Percentiles rank a stretch among this genome's conserved stretches.
phyloP scores from a whole-genome alignment of 257 asterid species.

The Salvia hispanica region DNA sequence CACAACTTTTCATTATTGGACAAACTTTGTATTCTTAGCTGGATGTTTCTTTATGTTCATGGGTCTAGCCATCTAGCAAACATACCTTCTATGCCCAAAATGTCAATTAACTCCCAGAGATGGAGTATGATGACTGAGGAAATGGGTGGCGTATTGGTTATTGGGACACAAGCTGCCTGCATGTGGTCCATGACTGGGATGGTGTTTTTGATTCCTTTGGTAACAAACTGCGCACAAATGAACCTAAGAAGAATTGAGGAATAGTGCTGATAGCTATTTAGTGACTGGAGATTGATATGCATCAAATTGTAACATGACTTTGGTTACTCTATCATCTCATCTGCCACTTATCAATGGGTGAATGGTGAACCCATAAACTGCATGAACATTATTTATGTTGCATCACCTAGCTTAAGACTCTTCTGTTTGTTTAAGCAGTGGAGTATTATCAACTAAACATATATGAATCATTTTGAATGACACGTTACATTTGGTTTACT shows the following conservation, averaged over 20 bases:
- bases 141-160: conserved; percentile 17
- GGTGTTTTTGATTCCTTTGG: conserved; percentile 7
- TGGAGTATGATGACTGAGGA: conserved; percentile 14
- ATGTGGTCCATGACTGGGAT: conserved; percentile 11
- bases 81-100: conserved; percentile 5
- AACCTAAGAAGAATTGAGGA: conserved; percentile 6
- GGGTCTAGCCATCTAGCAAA: too few relatives aligned
- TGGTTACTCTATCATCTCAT: conserved; percentile 6
- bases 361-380: neutral
- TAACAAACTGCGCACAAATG: neutral
- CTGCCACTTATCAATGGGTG: neutral
- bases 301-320: neutral
- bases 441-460: neutral
- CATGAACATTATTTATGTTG: conserved; percentile 1
- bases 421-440: conserved; percentile 14
- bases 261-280: conserved; percentile 3
- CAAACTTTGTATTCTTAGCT: neutral
- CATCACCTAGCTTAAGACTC: neutral
- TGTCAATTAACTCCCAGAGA: conserved; percentile 12
- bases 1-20: conserved; percentile 20
- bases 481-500: neutral
- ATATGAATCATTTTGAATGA: neutral
- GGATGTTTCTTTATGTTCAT: neutral
- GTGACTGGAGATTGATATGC: neutral
- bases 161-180: conserved; percentile 20